Evolutionary conservation across 139 green algal species (phyloP).

Genomic region (Zygnema cylindricum): DNA sequence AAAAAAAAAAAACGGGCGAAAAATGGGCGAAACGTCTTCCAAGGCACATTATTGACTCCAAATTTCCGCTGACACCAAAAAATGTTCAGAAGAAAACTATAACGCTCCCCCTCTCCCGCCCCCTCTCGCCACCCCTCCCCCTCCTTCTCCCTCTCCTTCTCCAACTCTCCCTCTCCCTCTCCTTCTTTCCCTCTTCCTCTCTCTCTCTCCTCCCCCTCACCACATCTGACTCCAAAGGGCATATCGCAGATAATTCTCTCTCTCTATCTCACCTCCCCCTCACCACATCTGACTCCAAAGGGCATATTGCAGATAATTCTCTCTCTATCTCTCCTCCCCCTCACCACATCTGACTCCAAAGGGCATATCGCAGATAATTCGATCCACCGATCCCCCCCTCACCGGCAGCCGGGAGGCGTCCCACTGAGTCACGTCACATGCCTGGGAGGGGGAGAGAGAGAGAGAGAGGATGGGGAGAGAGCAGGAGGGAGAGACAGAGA

Average conservation of each 20-base stretch:
- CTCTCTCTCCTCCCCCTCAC: conserved; percentile 31
- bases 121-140: not conserved
- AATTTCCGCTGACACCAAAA: too few species aligned
- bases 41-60: too few species aligned
- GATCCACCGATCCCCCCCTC: conserved; percentile 36
- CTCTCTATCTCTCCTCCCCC: not conserved
- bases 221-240: conserved; percentile 53
- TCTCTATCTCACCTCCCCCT: not conserved
- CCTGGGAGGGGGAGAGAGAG: too few species aligned
- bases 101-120: not conserved
- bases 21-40: too few species aligned
- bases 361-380: conserved; percentile 58
- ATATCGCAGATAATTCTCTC: conserved; percentile 55
- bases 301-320: not conserved
- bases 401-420: conserved; percentile 45
- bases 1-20: too few species aligned
- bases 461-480: too few species aligned
- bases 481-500: too few species aligned
- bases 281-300: not conserved
- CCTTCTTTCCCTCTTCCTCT: not conserved
- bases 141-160: not conserved
- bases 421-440: conserved; percentile 46
- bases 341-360: conserved; percentile 56
- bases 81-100: not conserved
- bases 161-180: not conserved